Percentiles rank a stretch among this genome's conserved stretches.
Evolutionary conservation across 331 rosid genomes (phyloP).

Genomic region (Ulmus americana): DNA sequence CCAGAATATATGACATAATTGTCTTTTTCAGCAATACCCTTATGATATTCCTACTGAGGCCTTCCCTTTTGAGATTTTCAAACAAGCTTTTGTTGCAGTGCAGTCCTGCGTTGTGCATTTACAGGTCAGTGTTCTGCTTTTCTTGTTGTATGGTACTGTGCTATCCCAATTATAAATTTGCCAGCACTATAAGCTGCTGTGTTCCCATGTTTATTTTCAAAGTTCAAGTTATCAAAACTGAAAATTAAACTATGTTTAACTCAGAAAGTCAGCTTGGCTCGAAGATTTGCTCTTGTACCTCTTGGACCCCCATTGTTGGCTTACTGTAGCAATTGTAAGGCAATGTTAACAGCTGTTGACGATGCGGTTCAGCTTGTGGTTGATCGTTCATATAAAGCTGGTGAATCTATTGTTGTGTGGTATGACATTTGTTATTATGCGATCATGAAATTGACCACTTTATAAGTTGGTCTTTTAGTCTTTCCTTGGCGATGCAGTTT

Average conservation of each 20-base stretch:
- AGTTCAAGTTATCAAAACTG: too few relatives aligned
- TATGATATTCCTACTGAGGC: conserved; percentile 97
- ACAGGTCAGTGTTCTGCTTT: conserved; percentile 46
- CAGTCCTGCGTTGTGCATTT: conserved; percentile 98
- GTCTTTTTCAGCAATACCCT: conserved; percentile 83
- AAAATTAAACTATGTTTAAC: background rate
- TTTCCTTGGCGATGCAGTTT: background rate
- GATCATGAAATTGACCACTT: conserved; percentile 7
- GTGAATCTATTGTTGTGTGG: conserved; percentile 92
- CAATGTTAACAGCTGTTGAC: conserved; percentile 82
- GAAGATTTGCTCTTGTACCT: conserved; percentile 96
- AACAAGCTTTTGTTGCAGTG: conserved; percentile 97
- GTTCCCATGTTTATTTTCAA: background rate
- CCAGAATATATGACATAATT: background rate
- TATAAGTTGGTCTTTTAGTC: background rate
- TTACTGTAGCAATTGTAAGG: conserved; percentile 78
- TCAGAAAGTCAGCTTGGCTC: conserved; percentile 97
- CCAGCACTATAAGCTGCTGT: background rate
- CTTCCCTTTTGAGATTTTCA: conserved; percentile 84
- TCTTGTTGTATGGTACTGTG: background rate
- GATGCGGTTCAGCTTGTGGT: conserved; percentile 76
- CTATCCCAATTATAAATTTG: background rate
- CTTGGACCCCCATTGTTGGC: conserved; percentile 92
- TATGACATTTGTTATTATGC: conserved; percentile 29
- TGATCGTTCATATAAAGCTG: conserved; percentile 79